Base-by-base conservation (phyloP, 352 stramenopile genomes). In the Pythium biforme region DNA sequence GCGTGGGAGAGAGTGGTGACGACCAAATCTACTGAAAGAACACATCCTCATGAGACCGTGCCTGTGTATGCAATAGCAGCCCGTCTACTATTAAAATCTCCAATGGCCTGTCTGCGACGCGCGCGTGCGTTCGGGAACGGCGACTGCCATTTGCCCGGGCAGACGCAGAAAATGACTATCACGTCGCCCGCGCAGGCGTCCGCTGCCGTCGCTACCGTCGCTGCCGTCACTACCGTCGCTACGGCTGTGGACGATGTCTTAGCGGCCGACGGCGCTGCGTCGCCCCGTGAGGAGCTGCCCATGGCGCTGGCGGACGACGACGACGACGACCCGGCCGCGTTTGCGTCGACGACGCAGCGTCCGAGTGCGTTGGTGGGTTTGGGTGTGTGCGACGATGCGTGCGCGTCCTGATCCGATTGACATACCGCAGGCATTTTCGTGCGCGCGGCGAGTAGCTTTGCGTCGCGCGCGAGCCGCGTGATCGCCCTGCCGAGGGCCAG, bases 81-180 rank as follows among this genome's bases (percentile, higher is more conserved):
- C 56, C 3, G 57, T 39, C 14, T 50, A 25, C 15, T 58, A 43
- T 63, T 56, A 1, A 15, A 14, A 27, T 33, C 37, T 34, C 52
- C 33, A 17, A 6, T 65, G 48, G 37, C 58, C 58, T 65, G 48
- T 65, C 58, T 65, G 58, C 15, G 58, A 65, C 58, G 49, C 39
- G 58, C 40, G 58, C 55, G 11, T 5, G 17, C 4, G 37, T 19
- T 34, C 5, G 31, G 5, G 31, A 5, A 10, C 5, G 31, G 10
- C 5, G 10, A 34, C 31, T n/a, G n/a, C 37, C 7, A 19, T 15
- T 43, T 43, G 37, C 37, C 37, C 7, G 7, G 37, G 31, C 31
- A 34, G 37, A n/a, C n/a, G n/a, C n/a, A n/a, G n/a, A n/a, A n/a
- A n/a, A n/a, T n/a, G 15, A 17, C 37, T 5, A 4, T 8, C 11